Conservation (phyloP, 257 asterid species). For the Rauvolfia tetraphylla region DNA sequence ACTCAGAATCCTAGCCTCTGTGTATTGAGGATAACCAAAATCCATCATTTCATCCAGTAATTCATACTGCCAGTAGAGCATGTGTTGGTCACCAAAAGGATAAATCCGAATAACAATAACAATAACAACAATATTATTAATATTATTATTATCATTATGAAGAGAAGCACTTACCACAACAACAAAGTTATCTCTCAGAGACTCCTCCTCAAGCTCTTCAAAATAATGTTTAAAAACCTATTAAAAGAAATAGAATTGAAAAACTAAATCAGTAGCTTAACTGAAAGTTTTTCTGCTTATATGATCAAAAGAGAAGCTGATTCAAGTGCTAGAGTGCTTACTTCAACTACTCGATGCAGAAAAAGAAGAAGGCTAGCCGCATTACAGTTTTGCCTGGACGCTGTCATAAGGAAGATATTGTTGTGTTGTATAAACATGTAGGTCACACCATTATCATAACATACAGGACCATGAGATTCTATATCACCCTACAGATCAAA, state of each 20-base stretch:
- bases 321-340: conserved; percentile 18
- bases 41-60: conserved; percentile 99
- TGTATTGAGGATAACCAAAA: conserved; percentile 96
- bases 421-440: conserved; percentile 53
- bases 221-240: conserved; percentile 50
- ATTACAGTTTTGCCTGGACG: conserved; percentile 44
- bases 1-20: conserved; percentile 96
- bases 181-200: conserved; percentile 45
- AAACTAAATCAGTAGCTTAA: background rate
- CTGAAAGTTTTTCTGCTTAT: background rate
- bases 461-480: conserved; percentile 43
- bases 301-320: background rate
- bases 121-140: background rate
- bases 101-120: background rate
- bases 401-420: conserved; percentile 45
- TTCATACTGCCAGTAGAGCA: conserved; percentile 58
- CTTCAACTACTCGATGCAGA: conserved; percentile 45
- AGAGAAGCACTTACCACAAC: conserved; percentile 30
- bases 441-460: conserved; percentile 40
- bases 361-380: conserved; percentile 48
- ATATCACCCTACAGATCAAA: conserved; percentile 32
- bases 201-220: conserved; percentile 48
- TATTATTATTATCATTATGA: background rate
- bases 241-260: conserved; percentile 3
- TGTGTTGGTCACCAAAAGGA: background rate